Conservation (phyloP, 2,329 filamentous ascomycete species). For the Lasiodiplodia hormozganensis region DNA sequence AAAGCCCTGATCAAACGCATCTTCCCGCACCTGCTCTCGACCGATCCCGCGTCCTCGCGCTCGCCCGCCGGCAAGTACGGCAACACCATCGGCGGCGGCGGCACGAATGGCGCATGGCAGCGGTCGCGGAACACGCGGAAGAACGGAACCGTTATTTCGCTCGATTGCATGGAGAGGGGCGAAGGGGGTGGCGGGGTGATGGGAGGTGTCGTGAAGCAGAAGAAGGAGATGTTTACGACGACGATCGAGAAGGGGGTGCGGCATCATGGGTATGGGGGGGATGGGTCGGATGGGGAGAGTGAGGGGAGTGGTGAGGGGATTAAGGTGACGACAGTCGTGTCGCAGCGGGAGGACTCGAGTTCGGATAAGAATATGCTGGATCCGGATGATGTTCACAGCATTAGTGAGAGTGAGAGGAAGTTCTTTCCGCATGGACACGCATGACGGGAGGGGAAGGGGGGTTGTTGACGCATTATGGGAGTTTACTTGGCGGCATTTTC, state of each 20-base stretch:
- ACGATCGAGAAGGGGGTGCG: neutral
- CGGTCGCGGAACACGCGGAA: neutral
- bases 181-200: neutral
- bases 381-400: constrained; percentile 2
- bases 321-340: constrained; percentile 19
- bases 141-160: neutral
- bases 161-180: constrained; percentile 11
- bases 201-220: neutral
- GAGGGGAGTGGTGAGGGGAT: neutral
- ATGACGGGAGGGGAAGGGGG: neutral
- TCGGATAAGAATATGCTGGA: neutral
- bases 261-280: too few relatives aligned
- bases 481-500: neutral
- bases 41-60: neutral
- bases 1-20: constrained; percentile 37
- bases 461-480: neutral
- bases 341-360: constrained; percentile 8
- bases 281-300: constrained; percentile 9
- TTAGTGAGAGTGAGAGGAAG: constrained; percentile 22
- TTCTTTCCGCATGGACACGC: constrained; percentile 1
- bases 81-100: neutral
- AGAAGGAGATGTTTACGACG: constrained; percentile 2
- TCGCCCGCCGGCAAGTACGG: neutral
- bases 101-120: neutral
- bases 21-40: constrained; percentile 21